Evolutionary conservation across 2,329 filamentous ascomycete species (phyloP).

Genomic region (Xylaria sp.): DNA sequence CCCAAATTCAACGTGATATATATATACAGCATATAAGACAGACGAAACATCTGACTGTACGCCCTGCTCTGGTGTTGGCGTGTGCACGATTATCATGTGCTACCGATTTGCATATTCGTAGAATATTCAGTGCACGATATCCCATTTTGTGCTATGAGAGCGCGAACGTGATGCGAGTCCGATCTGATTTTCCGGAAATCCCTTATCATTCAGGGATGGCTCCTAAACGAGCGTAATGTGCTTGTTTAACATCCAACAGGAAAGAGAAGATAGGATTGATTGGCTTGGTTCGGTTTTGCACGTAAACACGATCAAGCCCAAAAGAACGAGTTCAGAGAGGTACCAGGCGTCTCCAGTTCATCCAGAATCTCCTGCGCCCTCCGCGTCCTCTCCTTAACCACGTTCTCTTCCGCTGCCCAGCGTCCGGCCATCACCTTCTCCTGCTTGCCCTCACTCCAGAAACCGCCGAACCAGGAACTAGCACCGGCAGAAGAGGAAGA

Average conservation of each 20-base stretch:
- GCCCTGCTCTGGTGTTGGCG: background rate
- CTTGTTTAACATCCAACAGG: background rate
- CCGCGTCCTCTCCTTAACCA: slow-evolving; percentile 63
- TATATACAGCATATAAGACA: slow-evolving; percentile 21
- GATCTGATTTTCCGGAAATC: background rate
- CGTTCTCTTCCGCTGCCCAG: slow-evolving; percentile 66
- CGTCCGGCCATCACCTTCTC: slow-evolving; percentile 55
- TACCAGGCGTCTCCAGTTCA: slow-evolving; percentile 55
- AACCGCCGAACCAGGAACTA: slow-evolving; percentile 53
- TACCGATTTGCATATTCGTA: too few species aligned
- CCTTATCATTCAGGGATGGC: background rate
- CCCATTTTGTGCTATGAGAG: too few species aligned
- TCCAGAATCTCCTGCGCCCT: slow-evolving; percentile 65
- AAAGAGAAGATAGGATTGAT: background rate
- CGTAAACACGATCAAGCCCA: slow-evolving; percentile 50
- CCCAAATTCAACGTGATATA: slow-evolving; percentile 2
- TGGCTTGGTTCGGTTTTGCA: background rate
- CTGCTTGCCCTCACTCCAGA: slow-evolving; percentile 54
- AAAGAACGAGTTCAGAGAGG: slow-evolving; percentile 54
- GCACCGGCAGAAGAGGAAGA: background rate
- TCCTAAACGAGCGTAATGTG: background rate
- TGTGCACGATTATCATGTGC: too few species aligned
- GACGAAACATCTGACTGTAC: background rate
- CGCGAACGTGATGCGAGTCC: too few species aligned
- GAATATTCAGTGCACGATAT: too few species aligned